Evolutionary conservation across 2,329 filamentous ascomycete species (phyloP).

Genomic region (Hymenoscyphus infarciens): DNA sequence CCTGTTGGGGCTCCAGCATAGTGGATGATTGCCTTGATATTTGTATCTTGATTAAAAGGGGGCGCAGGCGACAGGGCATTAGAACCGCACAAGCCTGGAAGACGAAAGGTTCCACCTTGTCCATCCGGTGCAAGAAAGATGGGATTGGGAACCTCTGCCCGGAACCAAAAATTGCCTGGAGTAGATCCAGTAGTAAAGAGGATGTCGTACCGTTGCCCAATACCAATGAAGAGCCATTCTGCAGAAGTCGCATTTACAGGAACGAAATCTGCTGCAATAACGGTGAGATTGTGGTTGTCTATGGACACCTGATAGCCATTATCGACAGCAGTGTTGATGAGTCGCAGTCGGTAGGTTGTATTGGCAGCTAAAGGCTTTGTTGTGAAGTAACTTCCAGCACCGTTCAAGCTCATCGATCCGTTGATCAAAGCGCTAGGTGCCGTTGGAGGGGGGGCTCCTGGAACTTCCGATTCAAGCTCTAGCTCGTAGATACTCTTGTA

Average conservation of each 20-base stretch:
- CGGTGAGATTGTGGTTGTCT: conserved; percentile 52
- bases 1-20: not conserved
- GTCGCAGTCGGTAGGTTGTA: conserved; percentile 42
- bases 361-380: conserved; percentile 32
- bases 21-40: conserved; percentile 4
- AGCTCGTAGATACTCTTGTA: not conserved
- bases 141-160: conserved; percentile 36
- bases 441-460: too few species aligned
- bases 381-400: conserved; percentile 18
- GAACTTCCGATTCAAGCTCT: too few species aligned
- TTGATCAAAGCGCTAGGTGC: conserved; percentile 21
- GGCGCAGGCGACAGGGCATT: not conserved
- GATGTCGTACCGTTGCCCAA: conserved; percentile 46
- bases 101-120: not conserved
- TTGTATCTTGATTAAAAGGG: not conserved
- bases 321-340: conserved; percentile 44
- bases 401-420: conserved; percentile 10
- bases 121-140: not conserved
- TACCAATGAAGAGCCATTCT: conserved; percentile 54
- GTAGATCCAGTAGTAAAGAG: conserved; percentile 45
- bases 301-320: conserved; percentile 44
- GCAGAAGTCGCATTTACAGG: conserved; percentile 59
- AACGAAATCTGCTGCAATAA: conserved; percentile 59
- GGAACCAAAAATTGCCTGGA: conserved; percentile 45
- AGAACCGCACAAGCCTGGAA: not conserved